Evolutionary conservation across 2,329 filamentous ascomycete species (phyloP), one percentile per base, ranked within the genome.

Genomic region (Zymoseptoria brevis): DNA sequence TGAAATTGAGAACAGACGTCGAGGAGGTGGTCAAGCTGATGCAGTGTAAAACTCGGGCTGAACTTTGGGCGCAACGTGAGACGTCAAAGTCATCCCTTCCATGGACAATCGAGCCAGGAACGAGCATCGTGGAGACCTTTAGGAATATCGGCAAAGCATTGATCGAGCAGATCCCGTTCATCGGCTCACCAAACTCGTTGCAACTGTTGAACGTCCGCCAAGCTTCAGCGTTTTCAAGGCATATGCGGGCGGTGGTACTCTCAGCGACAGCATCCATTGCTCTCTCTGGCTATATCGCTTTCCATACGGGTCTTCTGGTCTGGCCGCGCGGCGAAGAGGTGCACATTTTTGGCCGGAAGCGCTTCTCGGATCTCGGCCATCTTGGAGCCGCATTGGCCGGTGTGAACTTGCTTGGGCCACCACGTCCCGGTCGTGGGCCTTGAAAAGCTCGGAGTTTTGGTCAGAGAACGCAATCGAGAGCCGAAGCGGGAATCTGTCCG

Each of bases 311-410:
- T 4, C 30, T 64, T 1, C 30, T 69, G 1, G 57, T 67, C 26
- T 74, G 70, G 71, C 71, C 71, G 22, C 68, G 66, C 22, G 72
- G 71, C 30, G 65, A 72, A 55, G 58, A 63, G 8, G 59, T 69
- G 1, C 72, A 73, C 4, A 60, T 73, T 50, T 74, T 74, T 55
- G 72, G 72, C 19, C 64, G 67, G 8, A 72, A 66, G 57, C 64
- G 69, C 9, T 62, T 73, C 5, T 54, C 67, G 2, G 72, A 74
- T 54, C 72, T 69, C 53, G 72, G 71, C 4, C 68, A 71, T 58
- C 64, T 73, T 9, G 72, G 71, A 11, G 68, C 69, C 54, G 70
- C 71, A 16, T 59, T 74, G 30, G 67, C 70, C n/a, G 35, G 35
- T n/a, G 35, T 45, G 35, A 45, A 45, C 22, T 53, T 69, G 11